Evolutionary conservation across 1,284 basidiomycete genomes (phyloP), one percentile per base, ranked within the genome.

Genomic region (Hemileia vastatrix): DNA sequence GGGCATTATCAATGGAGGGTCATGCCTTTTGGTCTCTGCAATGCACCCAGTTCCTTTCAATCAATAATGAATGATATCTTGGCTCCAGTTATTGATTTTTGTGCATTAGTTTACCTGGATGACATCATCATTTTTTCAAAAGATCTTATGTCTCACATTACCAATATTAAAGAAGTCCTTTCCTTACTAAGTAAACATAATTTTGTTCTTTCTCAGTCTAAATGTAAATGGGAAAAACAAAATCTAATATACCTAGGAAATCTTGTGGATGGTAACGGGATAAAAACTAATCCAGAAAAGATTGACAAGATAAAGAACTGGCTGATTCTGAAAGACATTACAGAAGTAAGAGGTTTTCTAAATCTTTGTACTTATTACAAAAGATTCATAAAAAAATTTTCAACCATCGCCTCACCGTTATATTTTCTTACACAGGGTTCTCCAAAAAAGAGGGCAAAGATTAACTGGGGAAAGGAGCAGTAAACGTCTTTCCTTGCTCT

Each of bases 41-140:
- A 67, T 31, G 55, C 66, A 15, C 66, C 66, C 3, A 19, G 43
- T n/a, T 59, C 60, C 1, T 67, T 67, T 44, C 66, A 67, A 21
- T 4, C 23, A 1, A 44, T 67, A 40, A 66, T 67, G 64, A 65
- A 57, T 36, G 4, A 66, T 8, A 18, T 67, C 5, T 40, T 67
- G 2, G 27, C 45, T 6, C n/a, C 45, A 15, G 33, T 52, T 15
- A 47, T 59, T 5, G 53, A 63, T 13, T 19, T 49, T 2, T 43
- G 23, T 32, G 55, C 64, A 19, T 33, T 60, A 19, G 56, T 60
- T 19, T 55, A 64, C 45, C 51, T 66, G n/a, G 65, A 66, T 45
- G 63, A 66, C 51, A 66, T 66, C 21, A 47, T 66, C 43, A 64
- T 64, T 23, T 66, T 59, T 24, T 66, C 65, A 1, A 31, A n/a